These are phyloP conservation scores for Ricinus communis DNA, from an alignment of 345 rosid genomes.

Conservation along the genomic window DNA sequence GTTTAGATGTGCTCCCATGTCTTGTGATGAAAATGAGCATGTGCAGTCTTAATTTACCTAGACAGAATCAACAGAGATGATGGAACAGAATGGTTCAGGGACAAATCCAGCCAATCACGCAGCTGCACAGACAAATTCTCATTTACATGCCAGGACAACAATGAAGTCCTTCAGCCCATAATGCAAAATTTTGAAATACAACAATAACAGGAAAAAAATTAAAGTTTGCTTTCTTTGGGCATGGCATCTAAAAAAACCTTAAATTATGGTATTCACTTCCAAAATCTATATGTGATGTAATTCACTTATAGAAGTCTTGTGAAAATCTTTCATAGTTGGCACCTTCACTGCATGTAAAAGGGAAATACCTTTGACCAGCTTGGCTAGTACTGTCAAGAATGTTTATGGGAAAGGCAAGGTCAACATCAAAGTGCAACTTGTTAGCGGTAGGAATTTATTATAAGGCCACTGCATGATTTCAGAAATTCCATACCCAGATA, in stretches of 20 bases:
- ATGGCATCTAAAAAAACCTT: not conserved
- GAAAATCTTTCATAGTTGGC: not conserved
- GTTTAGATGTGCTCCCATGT: slow-evolving; percentile 6
- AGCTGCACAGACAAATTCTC: slow-evolving; percentile 48
- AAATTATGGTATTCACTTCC: slow-evolving; percentile 1
- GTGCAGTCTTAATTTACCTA: slow-evolving; percentile 45
- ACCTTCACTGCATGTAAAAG: not conserved
- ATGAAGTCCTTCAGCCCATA: not conserved
- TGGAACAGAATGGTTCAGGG: slow-evolving; percentile 86
- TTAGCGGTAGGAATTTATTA: not conserved
- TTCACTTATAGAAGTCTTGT: not conserved
- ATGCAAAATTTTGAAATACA: too few relatives aligned
- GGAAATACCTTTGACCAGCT: not conserved
- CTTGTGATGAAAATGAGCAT: slow-evolving; percentile 15
- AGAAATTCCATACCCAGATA: not conserved
- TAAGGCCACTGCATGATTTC: not conserved
- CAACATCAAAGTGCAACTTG: not conserved
- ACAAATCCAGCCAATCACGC: slow-evolving; percentile 92
- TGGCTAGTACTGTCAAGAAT: not conserved
- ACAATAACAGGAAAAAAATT: slow-evolving; percentile 3
- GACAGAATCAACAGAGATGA: slow-evolving; percentile 92
- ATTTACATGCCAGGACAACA: slow-evolving; percentile 19
- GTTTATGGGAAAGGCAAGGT: not conserved
- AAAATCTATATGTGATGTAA: not conserved
- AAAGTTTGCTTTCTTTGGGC: slow-evolving; percentile 6